Evolutionary conservation across 1,139 yeast genomes (phyloP), one percentile per base, ranked within the genome.

Genomic region (Hansenula lynferdii): DNA sequence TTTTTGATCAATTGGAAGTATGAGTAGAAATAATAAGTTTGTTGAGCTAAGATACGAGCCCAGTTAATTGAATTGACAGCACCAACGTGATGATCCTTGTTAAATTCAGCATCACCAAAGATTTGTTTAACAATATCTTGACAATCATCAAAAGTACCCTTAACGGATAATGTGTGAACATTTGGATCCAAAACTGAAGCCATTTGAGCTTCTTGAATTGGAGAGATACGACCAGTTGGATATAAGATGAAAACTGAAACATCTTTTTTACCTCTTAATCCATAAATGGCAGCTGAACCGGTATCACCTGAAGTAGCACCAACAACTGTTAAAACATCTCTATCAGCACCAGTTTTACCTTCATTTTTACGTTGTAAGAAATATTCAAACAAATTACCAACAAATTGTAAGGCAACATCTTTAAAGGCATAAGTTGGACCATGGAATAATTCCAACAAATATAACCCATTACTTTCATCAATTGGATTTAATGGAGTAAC

Each of bases 291-390:
- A 38, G 99, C 99, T 35, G 96, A 85, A 38, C 99, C 99, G 34
- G 99, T 92, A 60, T 92, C 99, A 56, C 99, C 99, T 39, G 96
- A 85, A 21, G 99, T 92, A 32, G 99, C 99, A 54, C 99, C 99
- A 43, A 92, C 96, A 49, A 92, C 98, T 28, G 99, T 92, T 54
- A 92, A 73, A 45, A 78, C 76, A 53, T 87, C 94, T 56, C 94
- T 75, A 47, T 77, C 72, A 40, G 72, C 72, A 20, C 68, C 76
- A 30, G 75, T 66, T 57, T 82, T 76, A 34, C 72, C 77, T 24
- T 74, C 71, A 58, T 92, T 92, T 53, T 77, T 75, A 64, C 96
- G 82, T 43, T 75, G 70, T 56, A 92, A 70, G 64, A 92, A 94
- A 65, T 77, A 92, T 64, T 92, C 98, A 61, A 92, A 92, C 51